Base-by-base conservation (phyloP, 2,329 filamentous ascomycete species). In the Eurotiales sp. region DNA sequence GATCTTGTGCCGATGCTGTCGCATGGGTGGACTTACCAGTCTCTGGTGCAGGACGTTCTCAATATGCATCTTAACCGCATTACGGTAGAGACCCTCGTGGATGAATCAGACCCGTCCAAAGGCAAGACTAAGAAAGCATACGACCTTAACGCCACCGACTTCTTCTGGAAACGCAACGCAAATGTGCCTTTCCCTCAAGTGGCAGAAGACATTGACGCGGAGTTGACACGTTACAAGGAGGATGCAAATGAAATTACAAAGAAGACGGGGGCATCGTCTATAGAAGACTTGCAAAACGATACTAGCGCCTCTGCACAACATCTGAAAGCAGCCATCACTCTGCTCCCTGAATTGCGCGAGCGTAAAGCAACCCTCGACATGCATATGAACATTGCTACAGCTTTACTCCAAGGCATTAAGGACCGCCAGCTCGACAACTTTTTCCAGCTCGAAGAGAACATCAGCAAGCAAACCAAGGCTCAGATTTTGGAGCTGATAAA, bases 1-100 rank as follows among this genome's bases (percentile, higher is more conserved):
- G 93, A 99, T 69, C 74, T 99, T 48, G 90, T 96, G 57, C 91
- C 93, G 2, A 97, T 99, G 93, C 80, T 99, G n/a, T 96, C 92
- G 12, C 93, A 99, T 71, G 96, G 91, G 1, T 91, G 87, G 87
- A 90, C 83, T 3, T 87, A 95, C 61, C 90, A 95, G 68, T 93
- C 88, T 7, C 76, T 96, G 10, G 88, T 95, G 14, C 87, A 85
- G 57, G 84, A 90, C 68, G 86, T 90, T 4, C 76, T 89, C 39
- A 81, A 84, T 46, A 88, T 90, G 83, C 83, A 87, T 64, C 80
- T 96, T 34, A 99, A 97, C 67, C 86, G 92, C 30, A 97, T 99
- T 59, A 96, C 90, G 1, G 87, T 99, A 40, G 90, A 96, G 65
- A 84, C 86, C 0, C 85, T 88, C 4, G 76, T 85, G 8, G 91